A percentile compares a stretch with the other conserved stretches of the same genome.
Conservation (phyloP, 75 land plant genomes). For the Picea glauca region DNA sequence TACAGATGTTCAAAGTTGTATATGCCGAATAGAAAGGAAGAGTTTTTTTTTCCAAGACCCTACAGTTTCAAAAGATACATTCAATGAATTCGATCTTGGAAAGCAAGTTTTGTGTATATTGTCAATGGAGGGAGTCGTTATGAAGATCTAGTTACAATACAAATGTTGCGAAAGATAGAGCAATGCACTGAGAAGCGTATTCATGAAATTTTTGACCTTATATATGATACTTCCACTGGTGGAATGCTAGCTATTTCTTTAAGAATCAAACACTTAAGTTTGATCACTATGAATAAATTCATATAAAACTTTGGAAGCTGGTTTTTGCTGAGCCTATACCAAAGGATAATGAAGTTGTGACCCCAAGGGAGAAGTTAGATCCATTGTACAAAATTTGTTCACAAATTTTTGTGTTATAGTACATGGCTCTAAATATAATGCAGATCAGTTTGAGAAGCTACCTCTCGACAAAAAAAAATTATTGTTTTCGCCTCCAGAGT, state of each 20-base stretch:
- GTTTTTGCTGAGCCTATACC: constrained; percentile 91
- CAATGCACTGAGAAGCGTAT: constrained; percentile 88
- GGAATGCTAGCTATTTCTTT: constrained; percentile 98
- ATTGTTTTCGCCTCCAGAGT: too few relatives aligned
- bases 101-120: constrained; percentile 89
- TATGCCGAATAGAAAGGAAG: too few relatives aligned
- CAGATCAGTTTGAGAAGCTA: too few relatives aligned
- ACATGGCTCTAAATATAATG: constrained; percentile 73
- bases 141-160: constrained; percentile 95
- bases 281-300: constrained; percentile 93
- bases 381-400: constrained; percentile 96
- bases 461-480: too few relatives aligned
- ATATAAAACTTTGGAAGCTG: constrained; percentile 85
- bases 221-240: constrained; percentile 99
- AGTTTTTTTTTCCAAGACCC: too few relatives aligned
- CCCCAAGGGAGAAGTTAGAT: constrained; percentile 97
- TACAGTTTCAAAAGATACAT: too few relatives aligned
- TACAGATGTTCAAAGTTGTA: too few relatives aligned
- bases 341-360: constrained; percentile 97
- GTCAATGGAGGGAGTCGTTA: constrained; percentile 98
- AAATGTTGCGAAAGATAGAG: constrained; percentile 86
- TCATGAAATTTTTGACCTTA: constrained; percentile 97
- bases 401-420: constrained; percentile 93
- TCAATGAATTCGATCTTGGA: constrained; percentile 29
- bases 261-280: constrained; percentile 75